Evolutionary conservation across 2,329 filamentous ascomycete genomes (phyloP).

Genomic region (Exophiala lecanii-corni): DNA sequence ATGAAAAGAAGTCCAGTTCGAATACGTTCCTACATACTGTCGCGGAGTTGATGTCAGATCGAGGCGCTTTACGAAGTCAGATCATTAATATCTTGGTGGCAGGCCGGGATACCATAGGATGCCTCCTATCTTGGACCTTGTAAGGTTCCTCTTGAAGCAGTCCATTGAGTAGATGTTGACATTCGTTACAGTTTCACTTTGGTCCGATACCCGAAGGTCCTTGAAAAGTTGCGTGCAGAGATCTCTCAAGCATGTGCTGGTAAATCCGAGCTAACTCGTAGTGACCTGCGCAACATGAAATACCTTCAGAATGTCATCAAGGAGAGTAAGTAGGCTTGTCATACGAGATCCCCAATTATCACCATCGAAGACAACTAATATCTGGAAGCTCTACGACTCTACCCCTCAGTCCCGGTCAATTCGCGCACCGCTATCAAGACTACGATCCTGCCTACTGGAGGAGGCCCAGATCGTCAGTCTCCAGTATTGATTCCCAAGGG

Average conservation of each 20-base stretch:
- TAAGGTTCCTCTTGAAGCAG: too few relatives aligned
- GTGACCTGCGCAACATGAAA: slow-evolving; percentile 30
- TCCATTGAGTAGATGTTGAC: too few relatives aligned
- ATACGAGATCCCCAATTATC: too few relatives aligned
- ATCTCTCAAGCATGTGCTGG: too few relatives aligned
- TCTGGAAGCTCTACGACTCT: slow-evolving; percentile 67
- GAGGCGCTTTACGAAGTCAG: slow-evolving; percentile 28
- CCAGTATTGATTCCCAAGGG: slow-evolving; percentile 45
- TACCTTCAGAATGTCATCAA: slow-evolving; percentile 47
- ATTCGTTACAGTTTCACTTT: too few relatives aligned
- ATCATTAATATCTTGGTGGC: slow-evolving; percentile 62
- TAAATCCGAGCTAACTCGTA: too few relatives aligned
- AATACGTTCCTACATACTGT: slow-evolving; percentile 33
- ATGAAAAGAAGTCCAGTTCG: neutral
- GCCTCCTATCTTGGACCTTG: too few relatives aligned
- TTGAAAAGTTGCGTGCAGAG: too few relatives aligned
- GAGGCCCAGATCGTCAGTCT: slow-evolving; percentile 42
- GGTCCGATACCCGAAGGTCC: too few relatives aligned
- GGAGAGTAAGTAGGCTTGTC: slow-evolving; percentile 32
- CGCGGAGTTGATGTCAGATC: slow-evolving; percentile 42
- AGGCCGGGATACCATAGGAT: too few relatives aligned
- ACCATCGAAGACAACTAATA: too few relatives aligned
- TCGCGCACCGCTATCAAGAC: slow-evolving; percentile 65
- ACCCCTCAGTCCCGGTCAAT: slow-evolving; percentile 75
- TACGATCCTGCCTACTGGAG: slow-evolving; percentile 66